phyloP scores from a whole-genome alignment of 495 filamentous ascomycete species.

The Penicillium manginii region DNA sequence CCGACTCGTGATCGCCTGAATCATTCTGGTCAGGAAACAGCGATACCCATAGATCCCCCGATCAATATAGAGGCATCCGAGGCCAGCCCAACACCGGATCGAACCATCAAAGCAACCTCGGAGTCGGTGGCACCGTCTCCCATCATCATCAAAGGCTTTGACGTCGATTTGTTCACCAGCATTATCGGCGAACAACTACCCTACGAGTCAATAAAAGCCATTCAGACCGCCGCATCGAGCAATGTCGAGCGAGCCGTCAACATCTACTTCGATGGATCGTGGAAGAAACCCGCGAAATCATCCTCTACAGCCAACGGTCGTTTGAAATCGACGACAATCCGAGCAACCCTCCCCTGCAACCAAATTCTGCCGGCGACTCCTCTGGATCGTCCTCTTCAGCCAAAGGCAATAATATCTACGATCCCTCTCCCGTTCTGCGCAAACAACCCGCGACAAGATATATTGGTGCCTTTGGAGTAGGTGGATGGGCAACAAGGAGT shows the following conservation, averaged over 20 bases:
- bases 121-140: neutral
- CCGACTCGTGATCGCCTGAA: neutral
- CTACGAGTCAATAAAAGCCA: constrained; percentile 48
- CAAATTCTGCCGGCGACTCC: neutral
- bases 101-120: neutral
- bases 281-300: constrained; percentile 57
- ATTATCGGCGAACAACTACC: constrained; percentile 72
- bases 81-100: neutral
- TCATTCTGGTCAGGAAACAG: neutral
- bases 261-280: constrained; percentile 93
- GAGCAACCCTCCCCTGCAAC: constrained; percentile 11
- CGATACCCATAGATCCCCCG: neutral
- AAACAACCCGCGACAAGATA: constrained; percentile 69
- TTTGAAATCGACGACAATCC: constrained; percentile 13
- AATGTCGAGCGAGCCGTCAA: constrained; percentile 72
- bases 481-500: constrained; percentile 89
- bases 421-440: constrained; percentile 29
- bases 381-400: neutral
- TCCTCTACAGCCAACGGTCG: neutral
- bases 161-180: constrained; percentile 66
- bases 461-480: constrained; percentile 89
- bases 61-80: neutral
- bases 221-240: constrained; percentile 62
- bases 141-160: constrained; percentile 55
- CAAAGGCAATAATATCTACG: constrained; percentile 1